Evolutionary conservation across 1,284 basidiomycete genomes (phyloP).

Genomic region (Ganoderma leucocontextum): DNA sequence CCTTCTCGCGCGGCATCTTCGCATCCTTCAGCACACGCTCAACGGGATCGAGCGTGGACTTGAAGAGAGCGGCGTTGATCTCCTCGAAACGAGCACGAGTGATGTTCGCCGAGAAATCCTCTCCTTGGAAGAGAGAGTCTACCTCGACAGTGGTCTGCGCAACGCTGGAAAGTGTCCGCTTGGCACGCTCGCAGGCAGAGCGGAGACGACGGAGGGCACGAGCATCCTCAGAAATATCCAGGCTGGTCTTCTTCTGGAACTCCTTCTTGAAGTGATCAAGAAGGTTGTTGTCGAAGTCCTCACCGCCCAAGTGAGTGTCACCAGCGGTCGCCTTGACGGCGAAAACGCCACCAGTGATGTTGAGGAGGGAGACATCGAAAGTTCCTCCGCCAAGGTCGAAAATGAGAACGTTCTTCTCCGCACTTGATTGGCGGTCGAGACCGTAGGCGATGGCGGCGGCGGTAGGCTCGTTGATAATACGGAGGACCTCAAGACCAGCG

Average conservation of each 20-base stretch:
- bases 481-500: conserved; percentile 93
- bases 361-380: conserved; percentile 97
- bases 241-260: conserved; percentile 98
- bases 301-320: conserved; percentile 98
- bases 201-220: conserved; percentile 96
- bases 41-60: conserved; percentile 97
- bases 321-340: conserved; percentile 98
- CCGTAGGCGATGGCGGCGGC: conserved; percentile 95
- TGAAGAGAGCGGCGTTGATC: conserved; percentile 95
- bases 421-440: conserved; percentile 88
- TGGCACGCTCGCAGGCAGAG: conserved; percentile 98
- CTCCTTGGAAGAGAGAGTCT: conserved; percentile 96
- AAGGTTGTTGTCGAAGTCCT: conserved; percentile 98
- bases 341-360: conserved; percentile 97
- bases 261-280: conserved; percentile 98
- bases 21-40: conserved; percentile 99
- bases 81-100: conserved; percentile 99
- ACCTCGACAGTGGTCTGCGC: conserved; percentile 99
- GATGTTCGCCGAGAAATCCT: conserved; percentile 96
- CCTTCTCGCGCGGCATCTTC: conserved; percentile 97
- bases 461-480: conserved; percentile 98
- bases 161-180: conserved; percentile 97
- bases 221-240: conserved; percentile 95
- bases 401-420: conserved; percentile 98
- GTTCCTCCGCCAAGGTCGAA: conserved; percentile 99